Base-by-base conservation (phyloP, 805 yeast genomes). In the Saccharomyces paradoxus region DNA sequence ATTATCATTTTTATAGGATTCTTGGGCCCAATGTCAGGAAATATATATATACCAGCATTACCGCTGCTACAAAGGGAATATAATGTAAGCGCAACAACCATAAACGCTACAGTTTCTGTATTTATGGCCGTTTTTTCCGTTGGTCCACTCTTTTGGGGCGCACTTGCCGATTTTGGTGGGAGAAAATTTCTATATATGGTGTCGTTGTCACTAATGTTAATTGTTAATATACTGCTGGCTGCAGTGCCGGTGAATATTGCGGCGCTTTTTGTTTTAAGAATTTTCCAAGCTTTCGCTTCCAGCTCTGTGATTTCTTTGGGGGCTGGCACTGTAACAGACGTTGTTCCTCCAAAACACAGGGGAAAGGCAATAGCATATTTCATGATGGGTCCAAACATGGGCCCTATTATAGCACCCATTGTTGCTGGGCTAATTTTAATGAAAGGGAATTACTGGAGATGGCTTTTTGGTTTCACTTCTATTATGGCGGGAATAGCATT, bases 251-350 rank as follows among this genome's bases (percentile, higher is more conserved):
- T 84, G 4, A 87, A 86, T 37, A 82, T 84, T 30, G 85, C 85
- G 0, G 86, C 92, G 0, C 75, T 88, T 1, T 79, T 85, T 37
- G 78, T 89, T 3, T 73, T 89, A 2, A 74, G 82, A 56, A 68
- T 86, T 3, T 84, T 91, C 1, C 89, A 86, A 62, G 92, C 90
- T 1, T 75, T 90, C 63, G 95, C 96, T 41, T 96, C 94, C 0
- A 81, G 89, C 56, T 85, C 92, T 2, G 96, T 90, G 0, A 95
- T 90, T 66, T 82, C 95, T 21, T 85, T 89, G 29, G 97, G 97
- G 1, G 96, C 96, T 0, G 97, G 96, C 1, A 87, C 96, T 0
- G 83, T 90, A 21, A 81, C 89, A 29, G 97, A 90, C 67, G 68
- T 90, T 31, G 84, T 78, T 56, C 75, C 81, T 8, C 83, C 85